Conservation (phyloP, 805 yeast species). For the Metschnikowia similis region DNA sequence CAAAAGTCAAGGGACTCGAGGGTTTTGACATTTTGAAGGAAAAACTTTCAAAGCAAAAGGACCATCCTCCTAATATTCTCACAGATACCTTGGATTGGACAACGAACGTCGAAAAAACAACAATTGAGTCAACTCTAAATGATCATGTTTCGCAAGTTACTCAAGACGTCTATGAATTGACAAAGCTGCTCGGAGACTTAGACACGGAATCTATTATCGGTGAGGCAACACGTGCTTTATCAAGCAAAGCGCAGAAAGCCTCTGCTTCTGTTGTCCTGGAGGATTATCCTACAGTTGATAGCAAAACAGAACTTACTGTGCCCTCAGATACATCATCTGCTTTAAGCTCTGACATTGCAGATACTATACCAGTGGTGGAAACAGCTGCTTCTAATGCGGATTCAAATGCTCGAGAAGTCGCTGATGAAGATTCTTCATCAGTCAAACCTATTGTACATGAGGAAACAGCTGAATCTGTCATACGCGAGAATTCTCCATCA, state of each 20-base stretch:
- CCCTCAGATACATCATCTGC: background rate
- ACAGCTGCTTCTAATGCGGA: background rate
- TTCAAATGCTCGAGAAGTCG: too few relatives aligned
- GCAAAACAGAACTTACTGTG: background rate
- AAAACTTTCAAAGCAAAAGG: constrained; percentile 24
- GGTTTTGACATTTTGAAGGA: constrained; percentile 26
- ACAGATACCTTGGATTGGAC: background rate
- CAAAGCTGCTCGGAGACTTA: constrained; percentile 1
- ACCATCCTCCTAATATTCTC: constrained; percentile 10
- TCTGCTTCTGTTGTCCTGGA: background rate
- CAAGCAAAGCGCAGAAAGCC: background rate
- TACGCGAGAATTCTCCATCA: background rate
- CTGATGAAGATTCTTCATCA: too few relatives aligned
- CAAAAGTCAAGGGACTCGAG: constrained; percentile 11
- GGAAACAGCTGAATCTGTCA: background rate
- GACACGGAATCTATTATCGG: constrained; percentile 14
- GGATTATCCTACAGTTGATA: background rate
- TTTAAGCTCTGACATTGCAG: background rate
- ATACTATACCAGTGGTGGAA: background rate
- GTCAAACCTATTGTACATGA: too few relatives aligned
- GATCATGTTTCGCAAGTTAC: constrained; percentile 10
- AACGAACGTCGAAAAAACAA: constrained; percentile 1
- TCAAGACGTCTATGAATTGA: constrained; percentile 9
- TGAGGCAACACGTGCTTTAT: constrained; percentile 7
- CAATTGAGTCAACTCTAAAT: constrained; percentile 5